phyloP scores from a whole-genome alignment of 1,284 basidiomycete species.

The Bondarzewia mesenterica region DNA sequence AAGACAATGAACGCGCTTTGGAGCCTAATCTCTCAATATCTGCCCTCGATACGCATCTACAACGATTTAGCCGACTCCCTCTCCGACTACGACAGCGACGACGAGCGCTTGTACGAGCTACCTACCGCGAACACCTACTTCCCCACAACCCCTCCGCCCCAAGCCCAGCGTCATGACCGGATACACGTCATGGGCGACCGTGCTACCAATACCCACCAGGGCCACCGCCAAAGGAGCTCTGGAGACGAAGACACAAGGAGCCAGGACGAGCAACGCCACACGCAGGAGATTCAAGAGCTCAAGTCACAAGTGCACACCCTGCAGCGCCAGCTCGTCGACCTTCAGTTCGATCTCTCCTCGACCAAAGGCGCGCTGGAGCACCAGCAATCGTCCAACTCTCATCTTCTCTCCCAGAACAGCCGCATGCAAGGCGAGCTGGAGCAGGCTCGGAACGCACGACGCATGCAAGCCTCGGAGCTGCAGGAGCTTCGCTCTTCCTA shows the following conservation, averaged over 20 bases:
- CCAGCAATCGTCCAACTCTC: conserved; percentile 10
- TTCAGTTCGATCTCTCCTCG: conserved; percentile 12
- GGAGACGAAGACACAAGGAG: neutral
- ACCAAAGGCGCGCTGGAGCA: conserved; percentile 13
- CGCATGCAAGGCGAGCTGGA: conserved; percentile 10
- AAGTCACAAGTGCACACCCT: conserved; percentile 12
- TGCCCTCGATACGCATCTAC: conserved; percentile 11
- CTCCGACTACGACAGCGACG: conserved; percentile 16
- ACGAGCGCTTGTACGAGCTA: conserved; percentile 14
- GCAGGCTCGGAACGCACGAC: conserved; percentile 7
- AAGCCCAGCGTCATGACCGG: conserved; percentile 12
- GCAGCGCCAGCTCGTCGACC: conserved; percentile 13
- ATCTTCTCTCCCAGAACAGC: conserved; percentile 13
- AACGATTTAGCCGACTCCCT: conserved; percentile 16
- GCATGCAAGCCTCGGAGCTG: conserved; percentile 9
- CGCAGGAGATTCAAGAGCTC: conserved; percentile 7
- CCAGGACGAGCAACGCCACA: neutral
- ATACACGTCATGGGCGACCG: neutral
- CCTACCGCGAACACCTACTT: conserved; percentile 8
- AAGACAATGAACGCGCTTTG: conserved; percentile 14
- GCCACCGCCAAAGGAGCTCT: neutral
- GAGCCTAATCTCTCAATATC: conserved; percentile 12
- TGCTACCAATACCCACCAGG: neutral
- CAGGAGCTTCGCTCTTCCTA: conserved; percentile 10
- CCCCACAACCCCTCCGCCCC: conserved; percentile 3